Evolutionary conservation across 2,329 filamentous ascomycete genomes (phyloP).

Genomic region (Capronia coronata): DNA sequence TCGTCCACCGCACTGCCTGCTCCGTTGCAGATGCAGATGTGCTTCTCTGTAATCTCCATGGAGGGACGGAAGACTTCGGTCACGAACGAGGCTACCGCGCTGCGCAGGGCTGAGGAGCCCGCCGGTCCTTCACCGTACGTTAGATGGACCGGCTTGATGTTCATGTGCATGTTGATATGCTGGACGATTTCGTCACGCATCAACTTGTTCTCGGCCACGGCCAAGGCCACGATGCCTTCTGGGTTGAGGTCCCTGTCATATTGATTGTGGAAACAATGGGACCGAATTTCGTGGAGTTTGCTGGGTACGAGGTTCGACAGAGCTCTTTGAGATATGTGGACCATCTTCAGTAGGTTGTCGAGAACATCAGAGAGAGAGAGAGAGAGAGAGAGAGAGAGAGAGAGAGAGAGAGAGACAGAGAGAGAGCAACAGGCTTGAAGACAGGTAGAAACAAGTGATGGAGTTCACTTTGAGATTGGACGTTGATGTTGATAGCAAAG

Average conservation of each 20-base stretch:
- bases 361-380: too few relatives aligned
- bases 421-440: too few relatives aligned
- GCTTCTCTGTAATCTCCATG: constrained; percentile 26
- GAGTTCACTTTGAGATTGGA: too few relatives aligned
- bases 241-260: constrained; percentile 19
- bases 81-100: constrained; percentile 32
- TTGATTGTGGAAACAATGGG: constrained; percentile 23
- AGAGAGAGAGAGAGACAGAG: too few relatives aligned
- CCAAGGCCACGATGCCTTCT: constrained; percentile 19
- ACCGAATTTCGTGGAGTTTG: constrained; percentile 18
- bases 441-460: too few relatives aligned
- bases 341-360: neutral
- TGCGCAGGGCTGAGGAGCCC: constrained; percentile 30
- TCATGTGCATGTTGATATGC: constrained; percentile 19
- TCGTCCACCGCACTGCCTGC: constrained; percentile 35
- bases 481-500: too few relatives aligned
- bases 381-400: too few relatives aligned
- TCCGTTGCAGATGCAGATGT: constrained; percentile 32
- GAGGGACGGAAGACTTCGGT: constrained; percentile 31
- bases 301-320: constrained; percentile 11
- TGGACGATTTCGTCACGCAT: constrained; percentile 21
- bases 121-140: constrained; percentile 36
- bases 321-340: constrained; percentile 14
- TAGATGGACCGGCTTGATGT: constrained; percentile 26
- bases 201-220: constrained; percentile 25